These are phyloP conservation scores for Rhizopus stolonifer DNA, from an alignment of 371 early-diverging fungal species.

Conservation along the genomic window DNA sequence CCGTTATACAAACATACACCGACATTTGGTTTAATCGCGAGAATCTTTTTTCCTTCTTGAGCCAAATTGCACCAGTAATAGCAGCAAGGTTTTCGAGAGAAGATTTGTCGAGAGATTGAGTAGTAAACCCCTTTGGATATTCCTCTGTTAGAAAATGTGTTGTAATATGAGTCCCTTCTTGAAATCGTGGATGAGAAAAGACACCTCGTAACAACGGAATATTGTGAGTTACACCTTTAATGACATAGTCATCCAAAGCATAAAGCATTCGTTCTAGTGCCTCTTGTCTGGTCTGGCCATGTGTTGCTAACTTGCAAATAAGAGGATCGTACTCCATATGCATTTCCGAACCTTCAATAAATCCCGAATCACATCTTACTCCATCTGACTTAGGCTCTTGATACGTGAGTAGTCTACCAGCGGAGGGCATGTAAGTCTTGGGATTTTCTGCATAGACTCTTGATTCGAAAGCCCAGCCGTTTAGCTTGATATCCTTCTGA, in stretches of 20 bases:
- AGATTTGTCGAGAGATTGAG: conserved; percentile 54
- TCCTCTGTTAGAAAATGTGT: conserved; percentile 91
- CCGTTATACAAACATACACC: conserved; percentile 56
- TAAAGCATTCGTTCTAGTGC: conserved; percentile 76
- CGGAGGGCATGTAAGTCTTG: conserved; percentile 85
- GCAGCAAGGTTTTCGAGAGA: conserved; percentile 62
- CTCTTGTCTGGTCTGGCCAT: conserved; percentile 77
- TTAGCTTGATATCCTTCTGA: conserved; percentile 61
- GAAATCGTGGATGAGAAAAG: conserved; percentile 76
- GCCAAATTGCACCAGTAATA: conserved; percentile 66
- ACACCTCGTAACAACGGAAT: conserved; percentile 91
- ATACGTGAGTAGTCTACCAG: conserved; percentile 66
- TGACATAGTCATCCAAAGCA: conserved; percentile 89
- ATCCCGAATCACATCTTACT: conserved; percentile 47
- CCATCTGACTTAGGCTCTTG: conserved; percentile 21
- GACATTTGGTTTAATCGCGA: conserved; percentile 41
- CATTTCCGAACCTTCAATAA: conserved; percentile 79
- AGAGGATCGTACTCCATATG: conserved; percentile 84
- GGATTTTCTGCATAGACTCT: conserved; percentile 93
- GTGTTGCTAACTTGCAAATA: conserved; percentile 87
- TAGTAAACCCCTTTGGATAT: conserved; percentile 90
- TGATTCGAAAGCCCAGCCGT: conserved; percentile 86
- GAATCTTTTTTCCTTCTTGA: conserved; percentile 56
- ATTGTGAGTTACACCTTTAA: conserved; percentile 94
- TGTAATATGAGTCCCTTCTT: conserved; percentile 69